These are phyloP conservation scores for Termitomyces sp. DNA, from an alignment of 768 basidiomycete genomes.

Conservation along the genomic window DNA sequence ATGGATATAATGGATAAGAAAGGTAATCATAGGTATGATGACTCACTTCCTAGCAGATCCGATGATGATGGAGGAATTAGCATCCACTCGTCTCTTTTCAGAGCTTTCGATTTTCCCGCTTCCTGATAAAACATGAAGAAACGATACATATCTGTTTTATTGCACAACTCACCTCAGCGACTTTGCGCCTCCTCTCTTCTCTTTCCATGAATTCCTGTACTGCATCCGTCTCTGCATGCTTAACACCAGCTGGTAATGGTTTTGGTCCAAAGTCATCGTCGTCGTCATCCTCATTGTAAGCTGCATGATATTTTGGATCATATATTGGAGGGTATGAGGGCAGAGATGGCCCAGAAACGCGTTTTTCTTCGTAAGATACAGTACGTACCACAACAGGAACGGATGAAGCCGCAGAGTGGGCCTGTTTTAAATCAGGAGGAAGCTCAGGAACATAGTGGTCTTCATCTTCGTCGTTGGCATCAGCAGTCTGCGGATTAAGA, in stretches of 20 bases:
- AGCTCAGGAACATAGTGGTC: conserved; percentile 71
- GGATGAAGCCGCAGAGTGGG: conserved; percentile 24
- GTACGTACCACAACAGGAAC: conserved; percentile 14
- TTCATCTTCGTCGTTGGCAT: conserved; percentile 32
- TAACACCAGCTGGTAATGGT: conserved; percentile 52
- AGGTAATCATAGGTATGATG: background rate
- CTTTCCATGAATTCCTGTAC: conserved; percentile 80
- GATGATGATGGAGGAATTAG: conserved; percentile 84
- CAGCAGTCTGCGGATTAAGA: conserved; percentile 17
- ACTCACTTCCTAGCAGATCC: conserved; percentile 73
- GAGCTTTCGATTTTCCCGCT: conserved; percentile 69
- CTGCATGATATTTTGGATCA: conserved; percentile 18
- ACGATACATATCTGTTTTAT: background rate
- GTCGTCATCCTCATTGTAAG: conserved; percentile 39
- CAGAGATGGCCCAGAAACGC: conserved; percentile 47
- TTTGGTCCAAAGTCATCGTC: conserved; percentile 84
- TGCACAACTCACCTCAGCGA: conserved; percentile 47
- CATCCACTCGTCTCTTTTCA: conserved; percentile 97
- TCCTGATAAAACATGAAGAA: conserved; percentile 37
- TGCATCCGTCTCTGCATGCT: conserved; percentile 46
- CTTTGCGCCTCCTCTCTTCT: conserved; percentile 71
- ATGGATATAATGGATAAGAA: background rate
- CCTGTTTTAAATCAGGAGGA: conserved; percentile 61
- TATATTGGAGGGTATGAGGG: conserved; percentile 34
- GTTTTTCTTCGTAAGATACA: conserved; percentile 23